A percentile compares a stretch with the other conserved stretches of the same genome.
Evolutionary conservation across 1,284 basidiomycete genomes (phyloP).

Genomic region (Ganoderma lingzhi): DNA sequence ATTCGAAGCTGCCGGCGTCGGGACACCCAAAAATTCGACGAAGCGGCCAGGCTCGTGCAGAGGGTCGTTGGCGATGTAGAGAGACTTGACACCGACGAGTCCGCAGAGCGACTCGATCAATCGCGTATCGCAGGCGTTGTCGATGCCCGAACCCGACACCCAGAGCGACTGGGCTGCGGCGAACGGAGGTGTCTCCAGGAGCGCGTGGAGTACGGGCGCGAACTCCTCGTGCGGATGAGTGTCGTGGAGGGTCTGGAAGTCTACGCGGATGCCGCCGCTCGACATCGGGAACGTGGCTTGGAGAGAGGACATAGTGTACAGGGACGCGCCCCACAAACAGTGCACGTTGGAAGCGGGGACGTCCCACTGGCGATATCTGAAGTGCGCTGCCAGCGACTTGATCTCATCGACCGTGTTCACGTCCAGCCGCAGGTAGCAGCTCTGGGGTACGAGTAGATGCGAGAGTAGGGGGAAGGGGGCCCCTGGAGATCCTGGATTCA

Average conservation of each 20-base stretch:
- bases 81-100: not conserved
- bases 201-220: not conserved
- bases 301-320: conserved; percentile 3
- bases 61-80: not conserved
- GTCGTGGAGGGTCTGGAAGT: not conserved
- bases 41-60: not conserved
- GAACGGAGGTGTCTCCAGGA: not conserved
- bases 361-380: not conserved
- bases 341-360: not conserved
- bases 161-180: not conserved
- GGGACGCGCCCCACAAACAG: not conserved
- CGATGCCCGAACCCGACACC: not conserved
- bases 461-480: not conserved
- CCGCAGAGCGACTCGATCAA: not conserved
- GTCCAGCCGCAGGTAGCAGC: not conserved
- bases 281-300: not conserved
- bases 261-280: not conserved
- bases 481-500: not conserved
- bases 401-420: not conserved
- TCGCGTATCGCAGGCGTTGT: not conserved
- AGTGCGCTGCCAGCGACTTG: not conserved
- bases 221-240: too few species aligned
- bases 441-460: not conserved
- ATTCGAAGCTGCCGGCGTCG: not conserved
- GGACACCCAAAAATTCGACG: not conserved